A percentile compares a stretch with the other conserved stretches of the same genome.
phyloP scores from a whole-genome alignment of 2,329 filamentous ascomycete species.

The Trichoderma afroharzianum region DNA sequence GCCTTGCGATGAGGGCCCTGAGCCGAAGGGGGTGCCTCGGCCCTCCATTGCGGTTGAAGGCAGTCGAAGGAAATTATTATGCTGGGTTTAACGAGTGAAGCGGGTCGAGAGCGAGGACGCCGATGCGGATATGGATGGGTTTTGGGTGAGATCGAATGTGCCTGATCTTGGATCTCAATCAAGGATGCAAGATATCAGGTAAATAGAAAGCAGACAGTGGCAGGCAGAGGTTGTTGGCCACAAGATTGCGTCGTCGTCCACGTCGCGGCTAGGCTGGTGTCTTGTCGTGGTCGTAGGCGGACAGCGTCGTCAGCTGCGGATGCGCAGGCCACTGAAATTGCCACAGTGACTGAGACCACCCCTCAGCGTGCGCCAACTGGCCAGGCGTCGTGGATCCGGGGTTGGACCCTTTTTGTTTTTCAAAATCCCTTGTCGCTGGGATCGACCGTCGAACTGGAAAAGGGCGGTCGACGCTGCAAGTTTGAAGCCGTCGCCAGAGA shows the following conservation, averaged over 20 bases:
- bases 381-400: background rate
- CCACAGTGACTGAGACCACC: conserved; percentile 19
- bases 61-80: background rate
- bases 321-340: conserved; percentile 26
- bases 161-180: background rate
- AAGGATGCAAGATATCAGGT: background rate
- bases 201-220: background rate
- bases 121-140: background rate
- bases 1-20: conserved; percentile 27
- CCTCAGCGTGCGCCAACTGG: conserved; percentile 14
- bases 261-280: conserved; percentile 14
- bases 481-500: conserved; percentile 6
- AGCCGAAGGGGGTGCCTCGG: conserved; percentile 34
- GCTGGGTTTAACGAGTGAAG: conserved; percentile 1
- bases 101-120: background rate
- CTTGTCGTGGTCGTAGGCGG: conserved; percentile 20
- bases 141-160: background rate
- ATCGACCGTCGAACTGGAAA: background rate
- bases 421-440: background rate
- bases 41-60: conserved; percentile 34
- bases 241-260: conserved; percentile 13
- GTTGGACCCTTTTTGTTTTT: background rate
- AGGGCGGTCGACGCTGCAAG: background rate
- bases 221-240: background rate
- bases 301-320: conserved; percentile 29